Base-by-base conservation (phyloP, 495 filamentous ascomycete genomes). In the Apiosordaria backusii region DNA sequence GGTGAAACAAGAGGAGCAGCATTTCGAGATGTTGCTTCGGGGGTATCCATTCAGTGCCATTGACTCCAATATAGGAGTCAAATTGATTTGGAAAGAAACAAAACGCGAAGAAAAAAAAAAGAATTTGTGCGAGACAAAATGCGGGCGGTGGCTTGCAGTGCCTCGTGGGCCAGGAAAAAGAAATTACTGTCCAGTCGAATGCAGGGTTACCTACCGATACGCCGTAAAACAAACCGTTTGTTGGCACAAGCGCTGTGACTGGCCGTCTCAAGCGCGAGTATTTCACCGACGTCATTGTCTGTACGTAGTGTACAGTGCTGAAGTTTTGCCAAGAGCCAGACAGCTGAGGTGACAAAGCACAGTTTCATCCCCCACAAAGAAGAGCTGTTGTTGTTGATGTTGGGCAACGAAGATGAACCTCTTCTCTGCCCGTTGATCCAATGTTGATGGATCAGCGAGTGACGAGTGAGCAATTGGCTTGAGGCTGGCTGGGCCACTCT, bases 211-310 rank as follows among this genome's bases (percentile, higher is more conserved):
- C 10, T 4, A 50, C 26, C 54, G 16, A 25, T 50, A 55, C 19
- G 26, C 53, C 26, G 23, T 55, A 55, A 63, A 35, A 52, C 26
- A 65, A 52, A 50, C 55, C 35, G 29, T 53, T 59, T 53, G 50
- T 40, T 65, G 63, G 63, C 19, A 15, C 26, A 18, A 22, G 57
- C 7, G 63, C 27, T 18, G 13, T 40, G 53, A 65, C 18, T 65
- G 64, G 64, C 64, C 61, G 40, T 29, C 60, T 19, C 64, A 65
- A 65, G 59, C 59, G 64, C 64, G 64, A 59, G 22, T 40, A 60
- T 60, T 53, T 65, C 64, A 27, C 64, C 64, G 64, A 65, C 64
- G 64, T 65, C 64, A 65, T 65, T 65, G 27, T 50, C n/a, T 3
- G 10, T 60, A 50, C 27, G 27, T 27, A 3, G 4, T 4, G 19